Evolutionary conservation across 2,329 filamentous ascomycete species (phyloP).

Genomic region (Coniosporium uncinatum): DNA sequence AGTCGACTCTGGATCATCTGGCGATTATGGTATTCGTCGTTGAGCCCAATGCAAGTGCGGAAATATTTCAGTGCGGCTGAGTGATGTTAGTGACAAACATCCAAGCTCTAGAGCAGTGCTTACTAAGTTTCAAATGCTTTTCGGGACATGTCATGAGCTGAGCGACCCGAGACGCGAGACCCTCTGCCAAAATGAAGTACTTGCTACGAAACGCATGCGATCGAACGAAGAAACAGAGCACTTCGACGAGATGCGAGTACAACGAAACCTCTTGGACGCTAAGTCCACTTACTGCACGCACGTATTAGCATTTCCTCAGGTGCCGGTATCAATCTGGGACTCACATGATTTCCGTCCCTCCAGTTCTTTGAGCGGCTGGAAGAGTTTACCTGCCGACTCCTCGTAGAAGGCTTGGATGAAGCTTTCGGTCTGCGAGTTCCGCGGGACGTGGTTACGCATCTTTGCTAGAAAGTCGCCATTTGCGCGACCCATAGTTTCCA

Average conservation of each 20-base stretch:
- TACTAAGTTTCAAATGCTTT: slow-evolving; percentile 89
- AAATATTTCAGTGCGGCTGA: slow-evolving; percentile 90
- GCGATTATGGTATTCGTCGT: slow-evolving; percentile 88
- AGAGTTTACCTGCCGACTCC: slow-evolving; percentile 76
- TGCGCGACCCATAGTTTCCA: slow-evolving; percentile 53
- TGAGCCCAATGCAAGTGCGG: slow-evolving; percentile 75
- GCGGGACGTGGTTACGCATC: slow-evolving; percentile 42
- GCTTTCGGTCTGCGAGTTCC: slow-evolving; percentile 68
- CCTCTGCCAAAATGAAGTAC: slow-evolving; percentile 78
- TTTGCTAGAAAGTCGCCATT: slow-evolving; percentile 66
- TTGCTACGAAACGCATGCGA: slow-evolving; percentile 85
- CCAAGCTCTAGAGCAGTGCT: slow-evolving; percentile 21
- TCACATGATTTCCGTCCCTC: slow-evolving; percentile 54
- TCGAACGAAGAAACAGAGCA: slow-evolving; percentile 89
- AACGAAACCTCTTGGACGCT: slow-evolving; percentile 83
- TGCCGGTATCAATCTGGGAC: slow-evolving; percentile 13
- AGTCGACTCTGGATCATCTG: slow-evolving; percentile 78
- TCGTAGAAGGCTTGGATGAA: slow-evolving; percentile 92
- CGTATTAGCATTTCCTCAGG: slow-evolving; percentile 15
- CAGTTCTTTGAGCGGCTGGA: slow-evolving; percentile 79
- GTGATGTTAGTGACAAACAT: slow-evolving; percentile 11
- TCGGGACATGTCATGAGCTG: slow-evolving; percentile 80
- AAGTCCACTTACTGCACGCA: slow-evolving; percentile 56
- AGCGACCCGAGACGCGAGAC: slow-evolving; percentile 71
- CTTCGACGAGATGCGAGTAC: slow-evolving; percentile 86